Evolutionary conservation across 352 stramenopile genomes (phyloP).

Genomic region (Phytophthora aleatoria): DNA sequence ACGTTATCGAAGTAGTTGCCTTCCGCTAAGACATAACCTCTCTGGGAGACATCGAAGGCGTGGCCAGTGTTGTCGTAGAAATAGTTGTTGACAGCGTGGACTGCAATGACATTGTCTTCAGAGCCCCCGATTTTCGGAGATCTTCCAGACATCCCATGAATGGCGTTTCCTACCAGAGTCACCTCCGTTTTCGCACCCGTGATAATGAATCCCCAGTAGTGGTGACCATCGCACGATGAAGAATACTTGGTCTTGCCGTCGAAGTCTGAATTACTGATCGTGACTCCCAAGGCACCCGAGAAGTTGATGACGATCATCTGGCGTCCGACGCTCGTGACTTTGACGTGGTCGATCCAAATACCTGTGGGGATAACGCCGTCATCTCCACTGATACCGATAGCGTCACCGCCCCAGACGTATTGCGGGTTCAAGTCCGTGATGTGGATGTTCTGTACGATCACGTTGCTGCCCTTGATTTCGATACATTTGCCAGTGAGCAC

Average conservation of each 20-base stretch:
- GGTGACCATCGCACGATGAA: constrained; percentile 49
- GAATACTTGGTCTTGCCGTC: constrained; percentile 48
- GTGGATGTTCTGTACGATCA: constrained; percentile 57
- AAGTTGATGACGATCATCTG: constrained; percentile 45
- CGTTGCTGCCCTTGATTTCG: constrained; percentile 35
- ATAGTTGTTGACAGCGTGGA: constrained; percentile 46
- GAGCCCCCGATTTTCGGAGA: constrained; percentile 31
- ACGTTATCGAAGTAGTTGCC: constrained; percentile 47
- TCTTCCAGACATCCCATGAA: constrained; percentile 41
- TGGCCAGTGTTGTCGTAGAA: constrained; percentile 38
- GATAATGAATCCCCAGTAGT: constrained; percentile 50
- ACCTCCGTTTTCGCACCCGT: constrained; percentile 31
- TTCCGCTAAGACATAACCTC: constrained; percentile 39
- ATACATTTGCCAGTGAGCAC: not conserved
- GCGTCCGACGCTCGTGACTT: constrained; percentile 34
- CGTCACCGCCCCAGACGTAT: constrained; percentile 34
- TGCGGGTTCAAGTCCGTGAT: constrained; percentile 55
- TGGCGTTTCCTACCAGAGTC: constrained; percentile 38
- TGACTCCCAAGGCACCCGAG: constrained; percentile 35
- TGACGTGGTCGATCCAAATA: constrained; percentile 55
- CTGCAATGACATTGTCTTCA: constrained; percentile 12
- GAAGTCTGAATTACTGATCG: constrained; percentile 56
- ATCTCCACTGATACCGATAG: constrained; percentile 21
- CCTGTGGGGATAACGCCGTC: constrained; percentile 20
- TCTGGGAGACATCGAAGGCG: constrained; percentile 37